Base-by-base conservation (phyloP, 106 monocot species). In the Alisma plantagoaquatica region DNA sequence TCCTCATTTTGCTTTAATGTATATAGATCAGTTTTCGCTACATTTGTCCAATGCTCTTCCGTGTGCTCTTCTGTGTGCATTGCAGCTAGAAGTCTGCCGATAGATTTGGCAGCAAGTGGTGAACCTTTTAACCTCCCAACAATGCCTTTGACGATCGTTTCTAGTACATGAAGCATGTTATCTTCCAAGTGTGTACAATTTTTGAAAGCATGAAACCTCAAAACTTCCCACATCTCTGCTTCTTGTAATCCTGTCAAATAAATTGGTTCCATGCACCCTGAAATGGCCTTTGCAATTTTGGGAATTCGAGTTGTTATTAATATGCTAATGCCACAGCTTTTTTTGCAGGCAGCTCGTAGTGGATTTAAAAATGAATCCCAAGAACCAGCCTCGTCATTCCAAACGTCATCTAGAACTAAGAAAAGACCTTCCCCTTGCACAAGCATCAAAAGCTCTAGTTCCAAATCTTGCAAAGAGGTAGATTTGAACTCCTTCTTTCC, bases 371-470 rank as follows among this genome's bases (percentile, higher is more conserved):
- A 10, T 10, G 8, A 15, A 26, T 71, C 61, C 71, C 77, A 77
- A 22, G 54, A 32, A 9, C 12, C 23, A 1, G 1, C 24, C 18
- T 50, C 25, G 1, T 71, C 66, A 0, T 23, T 35, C 44, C 57
- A 66, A 14, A 71, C 20, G 29, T 51, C 54, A 48, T 76, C 76
- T 9, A 76, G 33, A 27, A 76, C 65, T 1, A 76, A 50, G 25
- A 76, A 56, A 41, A 71, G 43, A 10, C 35, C 51, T 46, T 56
- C 71, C 24, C 29, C 48, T 0, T 9, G 21, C n/a, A n/a, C n/a
- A n/a, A n/a, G n/a, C n/a, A n/a, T n/a, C n/a, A n/a, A n/a, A n/a
- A 77, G 6, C 23, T 48, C 53, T 2, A 27, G 3, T 12, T 4
- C 4, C 4, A 76, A 60, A 0, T 0, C 16, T 9, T 24, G 21